Conservation (phyloP, 345 rosid species). For the Eucalyptus marginata region DNA sequence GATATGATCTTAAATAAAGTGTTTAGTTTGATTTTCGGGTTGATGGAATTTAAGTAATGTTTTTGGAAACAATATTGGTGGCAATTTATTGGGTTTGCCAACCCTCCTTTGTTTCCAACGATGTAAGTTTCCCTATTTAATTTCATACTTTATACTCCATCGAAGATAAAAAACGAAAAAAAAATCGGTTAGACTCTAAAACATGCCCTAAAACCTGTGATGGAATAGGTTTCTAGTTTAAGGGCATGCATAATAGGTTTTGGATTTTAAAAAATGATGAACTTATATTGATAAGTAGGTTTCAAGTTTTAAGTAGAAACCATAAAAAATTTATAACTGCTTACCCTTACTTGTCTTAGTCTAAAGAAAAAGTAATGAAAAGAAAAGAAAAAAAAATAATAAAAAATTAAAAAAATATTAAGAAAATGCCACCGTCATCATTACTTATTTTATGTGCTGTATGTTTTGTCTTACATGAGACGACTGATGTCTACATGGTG, state of each 20-base stretch:
- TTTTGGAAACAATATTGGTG: neutral
- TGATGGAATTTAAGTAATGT: neutral
- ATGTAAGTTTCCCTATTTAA: neutral
- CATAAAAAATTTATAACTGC: fast-evolving
- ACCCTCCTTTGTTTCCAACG: neutral
- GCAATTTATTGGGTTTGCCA: neutral
- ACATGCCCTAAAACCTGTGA: fast-evolving
- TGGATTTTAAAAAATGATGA: fast-evolving
- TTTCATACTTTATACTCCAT: neutral
- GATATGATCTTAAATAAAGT: neutral
- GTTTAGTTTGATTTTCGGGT: neutral
- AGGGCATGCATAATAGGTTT: fast-evolving
- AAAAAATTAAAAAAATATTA: no score
- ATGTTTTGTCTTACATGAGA: fast-evolving
- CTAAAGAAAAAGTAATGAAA: no score
- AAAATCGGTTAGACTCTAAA: no score
- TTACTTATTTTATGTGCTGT: fast-evolving
- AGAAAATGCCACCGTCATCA: fast-evolving
- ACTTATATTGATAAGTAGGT: fast-evolving
- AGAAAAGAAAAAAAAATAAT: no score
- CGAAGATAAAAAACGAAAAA: neutral
- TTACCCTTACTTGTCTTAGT: fast-evolving
- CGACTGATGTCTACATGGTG: fast-evolving
- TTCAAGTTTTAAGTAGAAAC: neutral
- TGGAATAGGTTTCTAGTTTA: fast-evolving